Evolutionary conservation across 164 flowering plant genomes (phyloP).

Genomic region (Vitis cinerea): DNA sequence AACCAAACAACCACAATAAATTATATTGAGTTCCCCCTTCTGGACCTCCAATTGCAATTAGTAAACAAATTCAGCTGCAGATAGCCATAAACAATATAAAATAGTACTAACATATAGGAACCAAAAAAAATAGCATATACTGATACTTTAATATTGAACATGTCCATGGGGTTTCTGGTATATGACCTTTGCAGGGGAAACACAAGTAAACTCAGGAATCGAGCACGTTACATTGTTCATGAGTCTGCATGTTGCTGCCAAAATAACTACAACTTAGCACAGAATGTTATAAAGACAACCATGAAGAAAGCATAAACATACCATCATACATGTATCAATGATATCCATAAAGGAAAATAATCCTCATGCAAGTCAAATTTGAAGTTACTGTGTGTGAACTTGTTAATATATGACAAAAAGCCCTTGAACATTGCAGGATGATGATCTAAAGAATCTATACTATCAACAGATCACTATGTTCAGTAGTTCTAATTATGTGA

Average conservation of each 20-base stretch:
- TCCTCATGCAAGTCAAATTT: too few relatives aligned
- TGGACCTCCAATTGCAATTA: too few relatives aligned
- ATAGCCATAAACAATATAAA: too few relatives aligned
- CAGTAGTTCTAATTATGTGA: background rate
- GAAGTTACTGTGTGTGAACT: too few relatives aligned
- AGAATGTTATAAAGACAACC: slow-evolving; percentile 3
- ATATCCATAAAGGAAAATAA: background rate
- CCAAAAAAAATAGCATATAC: too few relatives aligned
- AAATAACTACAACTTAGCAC: slow-evolving; percentile 16
- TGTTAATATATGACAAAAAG: background rate
- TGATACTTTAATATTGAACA: background rate
- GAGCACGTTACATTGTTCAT: slow-evolving; percentile 80
- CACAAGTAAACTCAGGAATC: slow-evolving; percentile 91
- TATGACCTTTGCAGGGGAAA: slow-evolving; percentile 82
- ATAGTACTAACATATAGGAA: too few relatives aligned
- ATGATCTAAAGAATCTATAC: background rate
- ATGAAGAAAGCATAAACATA: background rate
- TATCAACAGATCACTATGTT: background rate
- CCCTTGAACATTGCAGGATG: background rate
- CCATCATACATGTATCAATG: background rate
- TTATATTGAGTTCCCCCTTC: too few relatives aligned
- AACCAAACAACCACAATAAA: too few relatives aligned
- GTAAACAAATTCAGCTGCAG: too few relatives aligned
- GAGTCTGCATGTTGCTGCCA: slow-evolving; percentile 77
- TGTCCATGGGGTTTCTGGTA: slow-evolving; percentile 2